Percentiles rank a stretch among this genome's conserved stretches.
Conservation (phyloP, 306 rosid species). For the Castanospermum australe region DNA sequence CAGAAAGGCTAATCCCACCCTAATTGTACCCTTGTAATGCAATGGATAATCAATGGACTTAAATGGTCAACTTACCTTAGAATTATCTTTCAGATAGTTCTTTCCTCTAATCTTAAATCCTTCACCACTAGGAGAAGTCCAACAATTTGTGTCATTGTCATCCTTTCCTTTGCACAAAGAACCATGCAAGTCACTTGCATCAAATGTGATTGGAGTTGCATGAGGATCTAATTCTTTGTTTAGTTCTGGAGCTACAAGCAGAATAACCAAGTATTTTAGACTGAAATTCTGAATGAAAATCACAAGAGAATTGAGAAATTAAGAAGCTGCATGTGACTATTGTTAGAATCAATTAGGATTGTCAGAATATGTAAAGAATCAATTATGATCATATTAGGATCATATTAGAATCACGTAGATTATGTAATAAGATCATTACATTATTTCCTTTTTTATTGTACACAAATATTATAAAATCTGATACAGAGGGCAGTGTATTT, state of each 20-base stretch:
- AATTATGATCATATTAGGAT: too few relatives aligned
- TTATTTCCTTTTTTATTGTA: too few relatives aligned
- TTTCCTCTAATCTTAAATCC: constrained; percentile 95
- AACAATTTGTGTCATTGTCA: constrained; percentile 72
- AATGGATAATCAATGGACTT: background rate
- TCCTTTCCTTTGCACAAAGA: constrained; percentile 56
- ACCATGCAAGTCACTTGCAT: constrained; percentile 49
- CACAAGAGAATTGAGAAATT: background rate
- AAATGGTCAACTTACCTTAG: constrained; percentile 57
- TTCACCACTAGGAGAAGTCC: constrained; percentile 72
- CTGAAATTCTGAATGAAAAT: background rate
- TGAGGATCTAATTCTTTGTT: constrained; percentile 58
- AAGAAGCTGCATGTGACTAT: background rate
- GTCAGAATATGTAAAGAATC: too few relatives aligned
- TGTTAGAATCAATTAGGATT: too few relatives aligned
- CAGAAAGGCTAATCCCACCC: background rate
- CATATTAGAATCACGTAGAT: too few relatives aligned
- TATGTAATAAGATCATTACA: too few relatives aligned
- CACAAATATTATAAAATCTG: too few relatives aligned
- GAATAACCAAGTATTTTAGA: constrained; percentile 23
- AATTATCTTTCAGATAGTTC: constrained; percentile 78
- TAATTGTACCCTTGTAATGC: background rate
- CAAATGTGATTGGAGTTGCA: constrained; percentile 47
- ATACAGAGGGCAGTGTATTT: too few relatives aligned
- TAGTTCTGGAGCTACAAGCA: constrained; percentile 48